phyloP scores from a whole-genome alignment of 306 rosid genomes.

The Corylus americana region DNA sequence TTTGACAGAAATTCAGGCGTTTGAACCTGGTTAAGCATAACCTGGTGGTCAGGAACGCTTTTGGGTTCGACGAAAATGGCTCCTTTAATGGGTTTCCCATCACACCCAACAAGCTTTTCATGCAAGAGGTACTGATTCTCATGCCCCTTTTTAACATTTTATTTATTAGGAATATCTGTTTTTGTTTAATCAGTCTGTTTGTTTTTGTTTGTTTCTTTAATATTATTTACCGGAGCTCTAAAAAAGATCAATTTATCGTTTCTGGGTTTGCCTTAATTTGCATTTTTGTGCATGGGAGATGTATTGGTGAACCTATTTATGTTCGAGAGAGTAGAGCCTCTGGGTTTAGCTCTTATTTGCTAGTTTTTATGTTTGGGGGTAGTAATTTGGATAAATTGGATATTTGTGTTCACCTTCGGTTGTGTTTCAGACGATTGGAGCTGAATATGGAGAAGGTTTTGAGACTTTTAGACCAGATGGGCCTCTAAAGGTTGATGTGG shows the following conservation, averaged over 20 bases:
- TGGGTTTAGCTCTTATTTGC: not conserved
- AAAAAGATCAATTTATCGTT: constrained; percentile 13
- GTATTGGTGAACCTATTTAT: constrained; percentile 22
- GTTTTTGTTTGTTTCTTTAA: not conserved
- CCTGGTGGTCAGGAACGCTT: constrained; percentile 48
- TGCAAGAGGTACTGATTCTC: constrained; percentile 66
- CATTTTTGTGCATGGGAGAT: constrained; percentile 6
- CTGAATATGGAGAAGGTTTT: constrained; percentile 99
- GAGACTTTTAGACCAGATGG: constrained; percentile 96
- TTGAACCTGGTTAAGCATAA: constrained; percentile 51
- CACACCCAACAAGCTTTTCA: constrained; percentile 76
- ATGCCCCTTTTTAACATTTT: constrained; percentile 1
- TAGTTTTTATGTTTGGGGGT: too few relatives aligned
- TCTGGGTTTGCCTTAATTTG: constrained; percentile 16
- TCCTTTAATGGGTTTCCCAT: constrained; percentile 54
- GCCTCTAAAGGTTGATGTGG: constrained; percentile 92
- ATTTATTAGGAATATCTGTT: constrained; percentile 8
- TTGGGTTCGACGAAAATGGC: constrained; percentile 60
- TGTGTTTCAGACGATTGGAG: constrained; percentile 84
- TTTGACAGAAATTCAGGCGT: constrained; percentile 56
- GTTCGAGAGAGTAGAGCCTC: constrained; percentile 19
- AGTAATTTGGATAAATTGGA: constrained; percentile 1
- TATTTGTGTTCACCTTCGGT: not conserved
- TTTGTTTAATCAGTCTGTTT: not conserved
- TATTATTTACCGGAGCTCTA: not conserved